phyloP scores from a whole-genome alignment of 495 filamentous ascomycete genomes.

The Penicillium lagena region DNA sequence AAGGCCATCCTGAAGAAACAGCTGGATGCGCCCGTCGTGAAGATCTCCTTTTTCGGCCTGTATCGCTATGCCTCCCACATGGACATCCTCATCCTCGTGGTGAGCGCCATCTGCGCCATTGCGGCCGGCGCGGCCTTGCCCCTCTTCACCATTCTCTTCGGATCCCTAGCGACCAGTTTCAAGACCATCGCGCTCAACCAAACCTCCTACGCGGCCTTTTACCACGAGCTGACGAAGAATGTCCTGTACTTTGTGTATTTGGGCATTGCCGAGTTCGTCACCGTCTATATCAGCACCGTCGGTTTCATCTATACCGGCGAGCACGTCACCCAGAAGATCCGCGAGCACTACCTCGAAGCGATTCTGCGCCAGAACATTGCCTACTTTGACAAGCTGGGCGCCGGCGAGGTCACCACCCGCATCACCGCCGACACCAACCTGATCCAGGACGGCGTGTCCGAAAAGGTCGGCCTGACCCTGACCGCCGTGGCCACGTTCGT shows the following conservation, averaged over 20 bases:
- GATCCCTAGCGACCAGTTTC: constrained; percentile 67
- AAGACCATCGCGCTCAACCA: constrained; percentile 50
- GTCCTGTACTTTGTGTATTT: constrained; percentile 90
- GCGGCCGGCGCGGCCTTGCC: constrained; percentile 76
- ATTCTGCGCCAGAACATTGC: constrained; percentile 88
- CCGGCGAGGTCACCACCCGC: constrained; percentile 87
- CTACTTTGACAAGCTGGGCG: constrained; percentile 86
- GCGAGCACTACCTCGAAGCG: constrained; percentile 74
- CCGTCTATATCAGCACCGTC: constrained; percentile 73
- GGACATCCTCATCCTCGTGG: constrained; percentile 66
- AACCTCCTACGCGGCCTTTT: constrained; percentile 49
- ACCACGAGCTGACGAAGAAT: constrained; percentile 50
- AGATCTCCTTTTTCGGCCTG: constrained; percentile 58
- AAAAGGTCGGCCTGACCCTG: constrained; percentile 75
- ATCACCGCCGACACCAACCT: constrained; percentile 88
- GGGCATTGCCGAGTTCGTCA: constrained; percentile 77
- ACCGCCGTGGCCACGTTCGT: constrained; percentile 72
- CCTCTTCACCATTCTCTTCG: constrained; percentile 80
- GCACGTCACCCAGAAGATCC: constrained; percentile 77
- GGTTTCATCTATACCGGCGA: constrained; percentile 94
- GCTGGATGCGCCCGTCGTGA: constrained; percentile 59
- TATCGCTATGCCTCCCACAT: constrained; percentile 74
- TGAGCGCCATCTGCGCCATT: constrained; percentile 63
- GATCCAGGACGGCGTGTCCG: constrained; percentile 82
- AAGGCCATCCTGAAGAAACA: constrained; percentile 62